A percentile compares a stretch with the other conserved stretches of the same genome.
These are phyloP conservation scores for Chionographis japonica DNA, from an alignment of 106 monocot species.

Conservation along the genomic window DNA sequence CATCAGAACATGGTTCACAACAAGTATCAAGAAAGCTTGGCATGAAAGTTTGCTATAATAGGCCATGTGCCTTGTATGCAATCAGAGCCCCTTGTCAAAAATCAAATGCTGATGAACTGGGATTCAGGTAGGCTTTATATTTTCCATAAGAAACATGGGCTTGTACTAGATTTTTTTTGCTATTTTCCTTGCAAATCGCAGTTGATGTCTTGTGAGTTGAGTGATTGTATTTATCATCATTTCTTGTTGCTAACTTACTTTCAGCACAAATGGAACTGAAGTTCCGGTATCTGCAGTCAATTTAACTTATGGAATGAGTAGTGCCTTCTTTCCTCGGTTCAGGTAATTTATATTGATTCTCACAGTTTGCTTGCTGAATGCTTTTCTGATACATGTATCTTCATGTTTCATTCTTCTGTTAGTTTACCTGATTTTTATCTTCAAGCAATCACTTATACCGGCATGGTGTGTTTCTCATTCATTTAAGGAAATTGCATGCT, in stretches of 20 bases:
- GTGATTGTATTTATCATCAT: slow-evolving; percentile 7
- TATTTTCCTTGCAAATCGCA: slow-evolving; percentile 6
- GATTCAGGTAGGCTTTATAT: slow-evolving; percentile 30
- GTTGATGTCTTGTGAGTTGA: slow-evolving; percentile 3
- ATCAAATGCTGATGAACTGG: slow-evolving; percentile 6
- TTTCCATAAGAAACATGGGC: not conserved
- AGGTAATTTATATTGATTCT: slow-evolving; percentile 43
- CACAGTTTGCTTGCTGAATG: not conserved
- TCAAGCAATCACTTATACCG: no score
- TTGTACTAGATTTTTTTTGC: slow-evolving; percentile 1
- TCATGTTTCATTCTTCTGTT: no score
- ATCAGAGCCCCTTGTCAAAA: slow-evolving; percentile 39
- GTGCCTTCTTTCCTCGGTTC: slow-evolving; percentile 88
- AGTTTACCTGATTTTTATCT: no score
- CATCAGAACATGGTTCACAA: slow-evolving; percentile 17
- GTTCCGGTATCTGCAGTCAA: slow-evolving; percentile 20
- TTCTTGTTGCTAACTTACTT: no score
- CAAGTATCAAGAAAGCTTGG: slow-evolving; percentile 35
- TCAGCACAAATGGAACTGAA: slow-evolving; percentile 23
- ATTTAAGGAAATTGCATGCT: no score
- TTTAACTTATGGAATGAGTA: slow-evolving; percentile 59
- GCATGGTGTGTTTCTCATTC: no score
- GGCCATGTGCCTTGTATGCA: slow-evolving; percentile 81
- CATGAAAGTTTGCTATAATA: slow-evolving; percentile 46
- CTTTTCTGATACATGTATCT: no score